These are phyloP conservation scores for Fomitopsis palustris DNA, from an alignment of 1,284 basidiomycete genomes.

Conservation along the genomic window DNA sequence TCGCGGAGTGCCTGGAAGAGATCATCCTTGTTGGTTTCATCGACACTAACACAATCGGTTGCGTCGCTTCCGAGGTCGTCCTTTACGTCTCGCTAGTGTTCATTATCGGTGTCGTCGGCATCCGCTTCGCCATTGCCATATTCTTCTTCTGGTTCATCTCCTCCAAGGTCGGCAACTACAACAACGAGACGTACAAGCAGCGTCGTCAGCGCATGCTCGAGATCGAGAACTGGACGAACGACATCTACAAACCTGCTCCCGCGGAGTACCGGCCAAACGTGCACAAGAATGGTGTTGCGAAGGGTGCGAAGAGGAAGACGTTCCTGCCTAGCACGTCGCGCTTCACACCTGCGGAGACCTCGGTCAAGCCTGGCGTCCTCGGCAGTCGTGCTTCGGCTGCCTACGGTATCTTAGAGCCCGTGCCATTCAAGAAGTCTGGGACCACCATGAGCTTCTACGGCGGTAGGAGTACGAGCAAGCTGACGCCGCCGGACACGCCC, in stretches of 20 bases:
- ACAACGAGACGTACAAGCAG: slow-evolving; percentile 90
- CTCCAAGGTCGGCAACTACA: slow-evolving; percentile 92
- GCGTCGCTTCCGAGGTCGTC: slow-evolving; percentile 92
- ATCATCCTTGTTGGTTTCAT: slow-evolving; percentile 89
- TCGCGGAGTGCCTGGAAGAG: slow-evolving; percentile 86
- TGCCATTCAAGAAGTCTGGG: slow-evolving; percentile 52
- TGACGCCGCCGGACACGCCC: slow-evolving; percentile 75
- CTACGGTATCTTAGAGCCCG: slow-evolving; percentile 70
- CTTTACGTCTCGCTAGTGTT: slow-evolving; percentile 95
- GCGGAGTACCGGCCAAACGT: slow-evolving; percentile 91
- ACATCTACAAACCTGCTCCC: slow-evolving; percentile 95
- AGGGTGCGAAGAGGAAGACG: slow-evolving; percentile 54
- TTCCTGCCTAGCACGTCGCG: slow-evolving; percentile 84
- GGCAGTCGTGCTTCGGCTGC: slow-evolving; percentile 68
- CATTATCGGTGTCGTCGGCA: slow-evolving; percentile 95
- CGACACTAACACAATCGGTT: slow-evolving; percentile 92
- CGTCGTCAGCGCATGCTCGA: slow-evolving; percentile 89
- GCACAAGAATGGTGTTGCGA: slow-evolving; percentile 59
- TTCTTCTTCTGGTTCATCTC: slow-evolving; percentile 97
- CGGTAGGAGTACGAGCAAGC: slow-evolving; percentile 36
- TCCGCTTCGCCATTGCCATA: slow-evolving; percentile 96
- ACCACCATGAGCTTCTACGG: slow-evolving; percentile 51
- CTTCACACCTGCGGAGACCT: slow-evolving; percentile 80
- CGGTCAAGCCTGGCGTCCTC: slow-evolving; percentile 53
- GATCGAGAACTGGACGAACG: slow-evolving; percentile 96